Evolutionary conservation across 1,284 basidiomycete genomes (phyloP), one percentile per base, ranked within the genome.

Genomic region (Taiwanofungus camphoratus): DNA sequence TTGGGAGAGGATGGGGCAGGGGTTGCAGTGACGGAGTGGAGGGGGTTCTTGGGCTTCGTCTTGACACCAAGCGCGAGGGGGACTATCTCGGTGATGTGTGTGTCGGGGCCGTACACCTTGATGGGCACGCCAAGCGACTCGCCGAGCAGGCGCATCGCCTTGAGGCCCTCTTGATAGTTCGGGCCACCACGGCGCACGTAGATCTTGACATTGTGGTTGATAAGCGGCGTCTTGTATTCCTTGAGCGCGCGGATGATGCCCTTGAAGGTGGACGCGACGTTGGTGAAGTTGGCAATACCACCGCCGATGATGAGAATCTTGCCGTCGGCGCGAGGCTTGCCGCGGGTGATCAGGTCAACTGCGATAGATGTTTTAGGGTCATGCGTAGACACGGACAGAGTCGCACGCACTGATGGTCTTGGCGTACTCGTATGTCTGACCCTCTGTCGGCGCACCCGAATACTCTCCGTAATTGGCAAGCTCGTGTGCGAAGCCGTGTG

Each of bases 401-500:
- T 33, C 31, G 27, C 5, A 75, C 82, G 63, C 53, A 88, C 84
- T 72, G 64, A 99, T 94, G 24, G 96, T 99, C 78, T 98, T 98
- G 55, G 95, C 95, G 62, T 99, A 99, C 70, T 99, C 95, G 70
- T 95, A 99, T 2, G 95, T 99, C 73, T 99, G 95, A 41, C 91
- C 92, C 69, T 98, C 92, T 15, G 92, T 93, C 36, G 96, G 96
- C 9, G 96, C 96, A 66, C 96, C 96, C 55, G 92, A 95, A 79
- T 99, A 99, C 71, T 99, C 96, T 60, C 95, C 96, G 63, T 99
- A 99, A 77, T 99, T 99, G 66, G 96, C 95, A 50, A 99, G 87
- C 69, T 99, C 96, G 64, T 95, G 79, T 31, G 96, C 93, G 61
- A 85, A 99, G 39, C 95, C 95, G 62, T 94, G 92, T 18, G 94